Conservation (phyloP, 1,284 basidiomycete species). For the Xerocomus nothofagi region DNA sequence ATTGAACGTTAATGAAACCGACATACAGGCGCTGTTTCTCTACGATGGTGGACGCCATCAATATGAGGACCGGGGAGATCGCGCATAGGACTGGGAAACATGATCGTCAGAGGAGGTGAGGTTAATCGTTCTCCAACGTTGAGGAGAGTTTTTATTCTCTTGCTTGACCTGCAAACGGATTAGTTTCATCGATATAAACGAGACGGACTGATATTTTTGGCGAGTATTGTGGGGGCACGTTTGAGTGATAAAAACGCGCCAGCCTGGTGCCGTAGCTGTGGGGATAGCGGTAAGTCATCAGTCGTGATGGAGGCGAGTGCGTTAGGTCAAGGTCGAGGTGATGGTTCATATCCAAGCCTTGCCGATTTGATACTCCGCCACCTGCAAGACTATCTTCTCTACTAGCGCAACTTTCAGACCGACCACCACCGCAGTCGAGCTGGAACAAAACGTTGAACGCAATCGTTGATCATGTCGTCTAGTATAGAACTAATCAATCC, state of each 20-base stretch:
- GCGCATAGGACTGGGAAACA: constrained; percentile 11
- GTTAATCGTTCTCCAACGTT: constrained; percentile 7
- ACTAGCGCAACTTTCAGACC: constrained; percentile 4
- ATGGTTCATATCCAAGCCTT: constrained; percentile 34
- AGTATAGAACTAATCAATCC: constrained; percentile 94
- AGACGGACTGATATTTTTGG: constrained; percentile 24
- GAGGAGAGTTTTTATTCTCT: constrained; percentile 14
- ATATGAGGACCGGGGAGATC: constrained; percentile 13
- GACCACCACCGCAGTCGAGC: constrained; percentile 25
- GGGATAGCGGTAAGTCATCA: constrained; percentile 27
- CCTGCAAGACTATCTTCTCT: constrained; percentile 2
- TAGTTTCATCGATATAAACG: constrained; percentile 31
- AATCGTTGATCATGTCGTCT: constrained; percentile 58
- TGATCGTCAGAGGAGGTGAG: constrained; percentile 7
- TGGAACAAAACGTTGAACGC: constrained; percentile 24
- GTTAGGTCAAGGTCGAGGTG: constrained; percentile 32
- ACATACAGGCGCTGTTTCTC: constrained; percentile 25
- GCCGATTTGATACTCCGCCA: constrained; percentile 36
- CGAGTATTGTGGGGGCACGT: constrained; percentile 27
- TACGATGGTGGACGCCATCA: constrained; percentile 18
- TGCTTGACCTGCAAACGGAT: constrained; percentile 19
- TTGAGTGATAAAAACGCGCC: constrained; percentile 34
- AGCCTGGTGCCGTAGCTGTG: constrained; percentile 38
- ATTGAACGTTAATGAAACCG: constrained; percentile 12
- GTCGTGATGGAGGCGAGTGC: constrained; percentile 26